Base-by-base conservation (phyloP, 805 yeast genomes). In the Blastobotrys terrestris region DNA sequence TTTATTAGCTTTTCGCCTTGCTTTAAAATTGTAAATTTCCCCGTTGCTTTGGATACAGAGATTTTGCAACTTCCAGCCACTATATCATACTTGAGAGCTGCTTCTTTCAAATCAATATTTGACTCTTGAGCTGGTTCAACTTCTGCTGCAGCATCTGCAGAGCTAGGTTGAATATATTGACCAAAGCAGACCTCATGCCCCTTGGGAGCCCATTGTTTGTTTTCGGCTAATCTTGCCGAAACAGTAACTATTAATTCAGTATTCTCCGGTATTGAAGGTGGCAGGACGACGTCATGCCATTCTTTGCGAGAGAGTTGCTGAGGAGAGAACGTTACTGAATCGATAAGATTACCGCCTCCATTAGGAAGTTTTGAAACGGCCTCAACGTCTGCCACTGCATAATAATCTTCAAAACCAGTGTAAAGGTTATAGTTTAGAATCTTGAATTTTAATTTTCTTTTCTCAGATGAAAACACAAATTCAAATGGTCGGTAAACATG, bases 401-500 rank as follows among this genome's bases (percentile, higher is more conserved):
- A 20, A 19, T 39, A 40, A 3, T 22, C 39, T 4, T 48, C 40
- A 2, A 40, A 31, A 13, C n/a, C 39, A 14, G 41, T 21, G 22
- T 40, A 41, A n/a, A 18, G 15, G 7, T 20, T 18, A 22, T 40
- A 13, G 20, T 45, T 45, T 14, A 21, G 18, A 7, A 46, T 41
- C 7, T 50, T 53, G 53, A 44, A 39, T 31, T 39, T 49, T 42
- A 46, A 5, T 45, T 50, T 18, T 31, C 15, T 31, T 18, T 22
- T 22, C n/a, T 13, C 35, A 20, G 5, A 15, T 13, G 31, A 22
- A 21, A 46, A 46, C 2, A 13, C 13, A 22, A 48, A 16, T n/a
- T 31, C 14, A 2, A 50, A 64, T 1, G 73, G 73, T 53, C 68
- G 70, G 50, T 64, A 63, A n/a, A 65, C 71, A 51, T 65, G 61